Evolutionary conservation across 495 filamentous ascomycete species (phyloP).

Genomic region (Penicillium daleae): DNA sequence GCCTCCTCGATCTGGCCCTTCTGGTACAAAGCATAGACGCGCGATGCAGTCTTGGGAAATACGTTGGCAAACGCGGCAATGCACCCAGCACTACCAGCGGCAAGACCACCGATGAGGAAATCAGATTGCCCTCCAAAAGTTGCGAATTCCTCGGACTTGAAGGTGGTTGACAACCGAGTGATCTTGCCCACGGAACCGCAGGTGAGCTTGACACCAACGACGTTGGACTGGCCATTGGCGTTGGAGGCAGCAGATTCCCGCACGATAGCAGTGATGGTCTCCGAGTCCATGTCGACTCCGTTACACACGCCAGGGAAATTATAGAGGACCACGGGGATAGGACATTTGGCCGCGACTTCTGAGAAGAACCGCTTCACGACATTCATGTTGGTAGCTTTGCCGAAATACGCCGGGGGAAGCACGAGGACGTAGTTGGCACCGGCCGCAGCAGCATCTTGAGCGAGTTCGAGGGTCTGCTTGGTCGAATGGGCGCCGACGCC

Average conservation of each 20-base stretch:
- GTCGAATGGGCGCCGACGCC: slow-evolving; percentile 68
- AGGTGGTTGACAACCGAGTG: slow-evolving; percentile 57
- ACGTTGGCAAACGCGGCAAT: slow-evolving; percentile 72
- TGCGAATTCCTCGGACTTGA: slow-evolving; percentile 59
- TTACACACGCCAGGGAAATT: slow-evolving; percentile 77
- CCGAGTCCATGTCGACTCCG: slow-evolving; percentile 69
- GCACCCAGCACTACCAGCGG: slow-evolving; percentile 51
- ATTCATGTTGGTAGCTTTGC: slow-evolving; percentile 57
- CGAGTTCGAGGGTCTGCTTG: slow-evolving; percentile 62
- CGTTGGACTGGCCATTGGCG: slow-evolving; percentile 51
- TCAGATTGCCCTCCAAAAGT: slow-evolving; percentile 73
- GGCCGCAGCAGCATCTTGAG: slow-evolving; percentile 58
- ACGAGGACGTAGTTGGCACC: slow-evolving; percentile 65
- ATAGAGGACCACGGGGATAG: slow-evolving; percentile 66
- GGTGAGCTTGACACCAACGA: slow-evolving; percentile 70
- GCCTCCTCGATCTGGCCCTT: slow-evolving; percentile 67
- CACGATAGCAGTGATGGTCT: slow-evolving; percentile 57
- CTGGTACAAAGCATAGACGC: slow-evolving; percentile 66
- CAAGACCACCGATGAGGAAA: slow-evolving; percentile 64
- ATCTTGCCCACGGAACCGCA: slow-evolving; percentile 73
- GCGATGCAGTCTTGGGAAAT: slow-evolving; percentile 64
- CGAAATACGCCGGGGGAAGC: slow-evolving; percentile 68
- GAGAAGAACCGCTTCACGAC: slow-evolving; percentile 65
- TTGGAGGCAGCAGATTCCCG: slow-evolving; percentile 46
- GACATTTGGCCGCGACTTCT: slow-evolving; percentile 54